A percentile compares a stretch with the other conserved stretches of the same genome.
phyloP scores from a whole-genome alignment of 495 filamentous ascomycete genomes.

The Xylaria castorea region DNA sequence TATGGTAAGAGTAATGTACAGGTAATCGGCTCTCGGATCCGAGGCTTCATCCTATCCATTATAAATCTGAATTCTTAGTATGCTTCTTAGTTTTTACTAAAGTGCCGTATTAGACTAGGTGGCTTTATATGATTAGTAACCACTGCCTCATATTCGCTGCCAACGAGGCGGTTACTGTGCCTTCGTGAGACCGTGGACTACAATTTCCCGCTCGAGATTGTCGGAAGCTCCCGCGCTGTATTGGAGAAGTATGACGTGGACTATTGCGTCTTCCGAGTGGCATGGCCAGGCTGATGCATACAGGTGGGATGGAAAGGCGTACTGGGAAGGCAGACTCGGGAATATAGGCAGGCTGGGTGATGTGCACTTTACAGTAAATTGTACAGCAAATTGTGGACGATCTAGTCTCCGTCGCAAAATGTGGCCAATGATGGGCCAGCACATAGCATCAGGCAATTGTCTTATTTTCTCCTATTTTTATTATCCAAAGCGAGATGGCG shows the following conservation, averaged over 20 bases:
- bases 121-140: not conserved
- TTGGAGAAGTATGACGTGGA: not conserved
- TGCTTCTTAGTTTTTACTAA: not conserved
- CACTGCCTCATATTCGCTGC: not conserved
- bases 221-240: not conserved
- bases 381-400: not conserved
- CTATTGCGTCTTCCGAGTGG: not conserved
- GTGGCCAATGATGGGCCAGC: not conserved
- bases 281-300: not conserved
- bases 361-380: not conserved
- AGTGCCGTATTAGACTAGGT: not conserved
- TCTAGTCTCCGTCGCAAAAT: not conserved
- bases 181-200: not conserved
- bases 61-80: not conserved
- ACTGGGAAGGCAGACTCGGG: not conserved
- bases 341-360: constrained; percentile 16
- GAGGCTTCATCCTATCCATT: not conserved
- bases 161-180: not conserved
- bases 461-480: not conserved
- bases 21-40: not conserved
- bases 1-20: not conserved
- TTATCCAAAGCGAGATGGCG: not conserved
- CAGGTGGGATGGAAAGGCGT: not conserved
- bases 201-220: not conserved
- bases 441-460: not conserved